These are phyloP conservation scores for Pyrenopolyporus hunteri DNA, from an alignment of 495 filamentous ascomycete species.

Conservation along the genomic window DNA sequence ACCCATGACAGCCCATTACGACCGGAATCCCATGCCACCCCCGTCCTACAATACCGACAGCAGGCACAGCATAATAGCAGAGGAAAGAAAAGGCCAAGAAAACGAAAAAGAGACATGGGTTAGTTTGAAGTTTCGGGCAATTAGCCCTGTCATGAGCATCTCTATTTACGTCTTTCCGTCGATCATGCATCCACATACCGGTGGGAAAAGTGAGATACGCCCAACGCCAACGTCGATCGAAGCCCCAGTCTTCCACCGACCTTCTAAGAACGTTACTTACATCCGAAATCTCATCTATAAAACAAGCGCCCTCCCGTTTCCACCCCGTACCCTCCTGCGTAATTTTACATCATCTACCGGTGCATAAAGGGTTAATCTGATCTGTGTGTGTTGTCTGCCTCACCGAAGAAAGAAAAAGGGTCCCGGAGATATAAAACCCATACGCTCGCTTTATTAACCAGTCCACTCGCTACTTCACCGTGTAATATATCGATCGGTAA, in stretches of 20 bases:
- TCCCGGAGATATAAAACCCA: too few relatives aligned
- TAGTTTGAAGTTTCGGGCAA: slow-evolving; percentile 38
- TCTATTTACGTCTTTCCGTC: slow-evolving; percentile 13
- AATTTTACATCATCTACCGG: background rate
- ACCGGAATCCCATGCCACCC: background rate
- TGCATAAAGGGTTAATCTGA: slow-evolving; percentile 7
- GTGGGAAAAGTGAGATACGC: slow-evolving; percentile 16
- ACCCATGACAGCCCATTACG: too few relatives aligned
- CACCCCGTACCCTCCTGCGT: background rate
- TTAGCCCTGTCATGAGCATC: slow-evolving; percentile 25
- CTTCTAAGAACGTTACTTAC: slow-evolving; percentile 21
- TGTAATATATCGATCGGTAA: too few relatives aligned
- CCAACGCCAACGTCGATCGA: slow-evolving; percentile 18
- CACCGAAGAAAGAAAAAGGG: too few relatives aligned
- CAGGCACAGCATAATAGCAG: too few relatives aligned
- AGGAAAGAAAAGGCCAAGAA: too few relatives aligned
- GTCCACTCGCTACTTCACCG: slow-evolving; percentile 25
- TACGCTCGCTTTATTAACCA: too few relatives aligned
- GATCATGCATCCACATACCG: slow-evolving; percentile 32
- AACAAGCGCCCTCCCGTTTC: slow-evolving; percentile 11
- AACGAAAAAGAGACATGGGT: slow-evolving; percentile 30
- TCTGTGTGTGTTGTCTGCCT: too few relatives aligned
- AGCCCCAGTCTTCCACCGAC: slow-evolving; percentile 21
- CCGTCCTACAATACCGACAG: background rate
- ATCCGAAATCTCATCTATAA: slow-evolving; percentile 23